phyloP scores from a whole-genome alignment of 257 asterid genomes.

The Petrea volubilis region DNA sequence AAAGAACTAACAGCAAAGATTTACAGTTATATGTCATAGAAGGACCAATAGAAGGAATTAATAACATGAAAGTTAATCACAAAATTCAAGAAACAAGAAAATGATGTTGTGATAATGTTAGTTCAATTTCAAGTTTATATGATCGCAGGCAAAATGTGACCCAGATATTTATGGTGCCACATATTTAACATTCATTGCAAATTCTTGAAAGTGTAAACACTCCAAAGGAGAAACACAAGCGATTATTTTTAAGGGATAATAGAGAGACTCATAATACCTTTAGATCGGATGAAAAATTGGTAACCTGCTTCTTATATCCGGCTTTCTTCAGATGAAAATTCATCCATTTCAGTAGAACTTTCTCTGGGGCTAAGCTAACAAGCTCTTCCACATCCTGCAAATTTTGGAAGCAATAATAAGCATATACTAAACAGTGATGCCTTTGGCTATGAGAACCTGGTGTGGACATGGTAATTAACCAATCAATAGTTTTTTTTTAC shows the following conservation, averaged over 20 bases:
- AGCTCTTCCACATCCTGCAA: slow-evolving; percentile 91
- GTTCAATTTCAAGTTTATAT: no score
- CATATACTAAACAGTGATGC: background rate
- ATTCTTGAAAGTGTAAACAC: background rate
- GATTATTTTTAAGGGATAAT: background rate
- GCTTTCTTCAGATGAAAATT: slow-evolving; percentile 88
- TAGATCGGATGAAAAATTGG: slow-evolving; percentile 89
- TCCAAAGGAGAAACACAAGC: background rate
- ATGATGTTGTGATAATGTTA: background rate
- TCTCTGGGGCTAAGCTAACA: slow-evolving; percentile 72
- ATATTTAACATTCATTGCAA: background rate
- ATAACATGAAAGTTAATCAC: no score
- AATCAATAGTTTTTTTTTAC: slow-evolving; percentile 37
- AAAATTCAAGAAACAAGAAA: no score
- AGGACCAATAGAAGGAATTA: no score
- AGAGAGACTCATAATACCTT: slow-evolving; percentile 47
- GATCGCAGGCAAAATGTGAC: background rate
- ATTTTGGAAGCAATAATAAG: background rate
- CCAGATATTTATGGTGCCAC: background rate
- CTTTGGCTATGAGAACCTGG: background rate
- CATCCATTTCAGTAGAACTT: slow-evolving; percentile 91
- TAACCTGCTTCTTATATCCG: slow-evolving; percentile 69
- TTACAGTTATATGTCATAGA: no score
- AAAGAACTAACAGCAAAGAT: no score
- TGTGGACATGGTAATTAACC: background rate